Base-by-base conservation (phyloP, 768 basidiomycete species). In the Boletus edulis region DNA sequence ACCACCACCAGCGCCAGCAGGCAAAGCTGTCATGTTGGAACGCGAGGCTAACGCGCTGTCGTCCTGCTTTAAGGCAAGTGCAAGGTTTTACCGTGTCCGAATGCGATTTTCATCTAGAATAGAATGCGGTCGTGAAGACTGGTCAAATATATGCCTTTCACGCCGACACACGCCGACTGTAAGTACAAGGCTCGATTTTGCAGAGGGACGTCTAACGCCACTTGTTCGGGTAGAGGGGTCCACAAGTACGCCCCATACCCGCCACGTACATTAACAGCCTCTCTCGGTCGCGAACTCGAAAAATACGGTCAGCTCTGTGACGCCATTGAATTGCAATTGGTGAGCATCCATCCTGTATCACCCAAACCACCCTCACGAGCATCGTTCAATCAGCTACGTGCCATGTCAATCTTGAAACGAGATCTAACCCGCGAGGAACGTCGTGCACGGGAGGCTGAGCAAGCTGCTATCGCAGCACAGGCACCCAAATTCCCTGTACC, bases 261-360 rank as follows among this genome's bases (percentile, higher is more conserved):
- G 24, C 88, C 89, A 11, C 82, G 74, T n/a, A 77, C 84, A 22
- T 66, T 91, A 13, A 83, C 81, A 4, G 74, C 82, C 4, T 78
- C 86, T 17, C 75, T 93, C 34, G 85, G 89, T 15, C 81, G 81
- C 37, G 88, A 90, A 63, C 74, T 91, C 4, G 88, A 91, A 66
- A 86, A 81, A 63, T 92, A 87, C 60, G 89, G 92, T 63, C 87
- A 90, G 61, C 58, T 91, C 5, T 89, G 88, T 62, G 91, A 93
- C 64, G 75, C 83, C 2, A 82, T 93, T 47, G 91, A 92, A 67
- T 79, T 83, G 39, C 82, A 84, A 49, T 62, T 93, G 59, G 90
- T 84, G 68, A 68, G 84, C 71, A 41, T 38, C 32, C 42, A n/a
- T 45, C 32, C 24, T 27, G 38, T 40, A 5, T 46, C 35, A 47